phyloP scores from a whole-genome alignment of 345 rosid species.

The Boechera stricta region DNA sequence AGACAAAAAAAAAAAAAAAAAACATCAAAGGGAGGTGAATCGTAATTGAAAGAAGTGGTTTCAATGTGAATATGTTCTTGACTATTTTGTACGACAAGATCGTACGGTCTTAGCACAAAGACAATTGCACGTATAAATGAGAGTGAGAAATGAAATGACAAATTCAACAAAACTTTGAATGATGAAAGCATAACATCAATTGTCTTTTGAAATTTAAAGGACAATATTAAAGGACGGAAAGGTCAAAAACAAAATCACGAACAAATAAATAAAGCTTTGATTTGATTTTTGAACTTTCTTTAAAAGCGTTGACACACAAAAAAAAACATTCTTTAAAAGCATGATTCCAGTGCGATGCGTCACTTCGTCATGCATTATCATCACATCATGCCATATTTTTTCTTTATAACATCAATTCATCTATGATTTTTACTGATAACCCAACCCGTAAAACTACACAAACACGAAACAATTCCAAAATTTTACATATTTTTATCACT shows the following conservation, averaged over 20 bases:
- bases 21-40: neutral
- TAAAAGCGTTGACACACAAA: too few relatives aligned
- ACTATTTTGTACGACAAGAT: constrained; percentile 37
- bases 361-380: constrained; percentile 39
- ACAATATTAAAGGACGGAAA: constrained; percentile 40
- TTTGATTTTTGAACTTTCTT: constrained; percentile 39
- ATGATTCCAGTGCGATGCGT: constrained; percentile 37
- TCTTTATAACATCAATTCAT: neutral
- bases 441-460: constrained; percentile 2
- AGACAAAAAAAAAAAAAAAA: too few relatives aligned
- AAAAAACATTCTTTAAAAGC: neutral
- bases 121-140: constrained; percentile 25
- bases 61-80: constrained; percentile 41
- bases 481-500: neutral
- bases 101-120: constrained; percentile 38
- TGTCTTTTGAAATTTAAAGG: constrained; percentile 40
- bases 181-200: constrained; percentile 32
- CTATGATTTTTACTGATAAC: neutral
- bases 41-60: constrained; percentile 29
- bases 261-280: constrained; percentile 41
- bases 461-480: neutral
- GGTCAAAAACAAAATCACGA: constrained; percentile 27
- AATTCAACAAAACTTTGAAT: constrained; percentile 25
- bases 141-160: constrained; percentile 27
- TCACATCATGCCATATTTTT: constrained; percentile 25